Percentiles rank a stretch among this genome's conserved stretches.
These are phyloP conservation scores for Aspergillus versicolor DNA, from an alignment of 2,329 filamentous ascomycete species.

Conservation along the genomic window DNA sequence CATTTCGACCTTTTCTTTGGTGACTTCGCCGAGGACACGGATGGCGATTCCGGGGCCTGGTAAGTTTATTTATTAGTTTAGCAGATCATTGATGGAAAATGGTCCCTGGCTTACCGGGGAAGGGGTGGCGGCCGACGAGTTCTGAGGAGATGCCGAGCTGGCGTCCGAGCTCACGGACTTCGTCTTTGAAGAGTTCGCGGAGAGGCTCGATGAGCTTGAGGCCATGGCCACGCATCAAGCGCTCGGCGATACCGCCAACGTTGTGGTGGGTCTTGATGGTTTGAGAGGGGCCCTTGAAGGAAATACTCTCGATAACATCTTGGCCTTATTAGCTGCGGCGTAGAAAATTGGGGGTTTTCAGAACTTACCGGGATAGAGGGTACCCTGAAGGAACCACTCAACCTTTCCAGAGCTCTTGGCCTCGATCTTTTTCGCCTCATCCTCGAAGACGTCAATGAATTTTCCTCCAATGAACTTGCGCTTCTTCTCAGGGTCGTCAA, in stretches of 20 bases:
- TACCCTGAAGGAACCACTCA: constrained; percentile 84
- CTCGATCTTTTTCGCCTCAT: constrained; percentile 73
- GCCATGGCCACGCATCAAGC: constrained; percentile 52
- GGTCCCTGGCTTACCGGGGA: constrained; percentile 39
- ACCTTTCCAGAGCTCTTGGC: constrained; percentile 68
- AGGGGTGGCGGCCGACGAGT: constrained; percentile 73
- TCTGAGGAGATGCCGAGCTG: constrained; percentile 69
- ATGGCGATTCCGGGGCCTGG: constrained; percentile 70
- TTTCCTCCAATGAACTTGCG: constrained; percentile 84
- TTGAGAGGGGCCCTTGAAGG: constrained; percentile 68
- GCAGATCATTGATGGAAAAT: too few species aligned
- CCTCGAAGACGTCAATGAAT: constrained; percentile 81
- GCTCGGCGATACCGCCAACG: constrained; percentile 32
- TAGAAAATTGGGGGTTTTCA: background rate
- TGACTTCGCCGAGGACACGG: constrained; percentile 81
- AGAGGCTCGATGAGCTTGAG: constrained; percentile 68
- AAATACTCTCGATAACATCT: constrained; percentile 67
- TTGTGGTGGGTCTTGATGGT: constrained; percentile 73
- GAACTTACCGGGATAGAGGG: constrained; percentile 63
- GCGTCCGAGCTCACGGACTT: constrained; percentile 69
- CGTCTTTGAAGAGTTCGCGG: constrained; percentile 79
- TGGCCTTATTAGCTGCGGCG: background rate
- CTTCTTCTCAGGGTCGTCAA: constrained; percentile 81
- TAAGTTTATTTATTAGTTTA: background rate
- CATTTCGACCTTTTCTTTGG: constrained; percentile 73